Evolutionary conservation across 352 stramenopile species (phyloP).

Genomic region (Pythium folliculosum): DNA sequence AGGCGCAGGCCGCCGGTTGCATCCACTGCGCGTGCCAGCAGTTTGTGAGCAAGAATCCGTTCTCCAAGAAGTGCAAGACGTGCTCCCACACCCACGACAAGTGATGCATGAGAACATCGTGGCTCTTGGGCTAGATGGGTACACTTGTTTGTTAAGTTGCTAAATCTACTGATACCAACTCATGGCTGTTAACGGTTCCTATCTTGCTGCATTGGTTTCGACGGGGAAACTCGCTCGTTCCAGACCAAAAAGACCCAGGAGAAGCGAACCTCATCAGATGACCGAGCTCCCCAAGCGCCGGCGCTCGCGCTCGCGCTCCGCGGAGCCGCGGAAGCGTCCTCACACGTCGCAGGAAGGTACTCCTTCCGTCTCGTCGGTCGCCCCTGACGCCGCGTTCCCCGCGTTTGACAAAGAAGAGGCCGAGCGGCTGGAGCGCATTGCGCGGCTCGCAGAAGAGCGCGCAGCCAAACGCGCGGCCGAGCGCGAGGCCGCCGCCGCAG

Average conservation of each 20-base stretch:
- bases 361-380: slow-evolving; percentile 1
- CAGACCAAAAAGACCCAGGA: no score
- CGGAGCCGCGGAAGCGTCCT: slow-evolving; percentile 18
- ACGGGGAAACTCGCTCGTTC: no score
- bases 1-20: slow-evolving; percentile 37
- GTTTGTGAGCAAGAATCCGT: slow-evolving; percentile 58
- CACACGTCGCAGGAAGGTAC: slow-evolving; percentile 7
- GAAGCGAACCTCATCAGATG: background rate
- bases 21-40: slow-evolving; percentile 54
- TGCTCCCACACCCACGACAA: slow-evolving; percentile 64
- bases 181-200: background rate
- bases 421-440: slow-evolving; percentile 73
- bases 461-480: slow-evolving; percentile 46
- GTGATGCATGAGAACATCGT: background rate
- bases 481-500: slow-evolving; percentile 6
- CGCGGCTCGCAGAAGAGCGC: slow-evolving; percentile 67
- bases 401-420: slow-evolving; percentile 57
- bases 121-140: background rate
- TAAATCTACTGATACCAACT: no score
- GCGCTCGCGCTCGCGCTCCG: slow-evolving; percentile 43
- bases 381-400: slow-evolving; percentile 11
- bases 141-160: background rate
- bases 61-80: slow-evolving; percentile 81
- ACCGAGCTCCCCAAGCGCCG: slow-evolving; percentile 41
- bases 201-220: background rate